Base-by-base conservation (phyloP, 1,139 yeast species). In the Taphrina populina region DNA sequence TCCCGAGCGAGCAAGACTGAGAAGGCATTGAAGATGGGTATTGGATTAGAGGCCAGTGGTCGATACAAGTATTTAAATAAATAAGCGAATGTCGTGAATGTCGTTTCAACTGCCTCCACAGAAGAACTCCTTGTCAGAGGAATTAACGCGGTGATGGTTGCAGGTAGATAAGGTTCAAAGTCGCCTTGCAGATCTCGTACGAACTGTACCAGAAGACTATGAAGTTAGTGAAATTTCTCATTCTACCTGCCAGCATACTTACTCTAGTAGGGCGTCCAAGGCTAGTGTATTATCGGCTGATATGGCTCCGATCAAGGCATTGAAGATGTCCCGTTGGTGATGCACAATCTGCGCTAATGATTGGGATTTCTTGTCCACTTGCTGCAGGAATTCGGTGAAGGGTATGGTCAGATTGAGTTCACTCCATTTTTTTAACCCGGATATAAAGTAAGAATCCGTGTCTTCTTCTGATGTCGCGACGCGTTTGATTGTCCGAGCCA, bases 151-250 rank as follows among this genome's bases (percentile, higher is more conserved):
- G 68, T 63, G 49, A 92, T 70, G 0, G 88, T 71, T 26, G 70
- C 67, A 1, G 73, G 71, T 64, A 87, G 88, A 65, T 74, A 88
- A 1, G 79, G 78, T 73, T 88, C 77, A 65, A 88, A 92, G 64
- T 92, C 98, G 1, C 92, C 84, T 4, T 97, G 97, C 61, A 92
- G 73, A 72, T 92, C 98, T 64, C 88, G 96, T 43, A 90, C 83
- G 64, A 94, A 84, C 66, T 88, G 52, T 4, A 29, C 32, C 19
- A 66, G 43, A 11, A 49, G 39, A 30, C 54, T 49, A 19, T 3
- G 11, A 7, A 10, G 44, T 47, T 47, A 47, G 53, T 21, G 2
- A 7, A 19, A 17, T n/a, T n/a, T 20, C n/a, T 27, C 23, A 2
- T 10, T 11, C 2, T 7, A 21, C 11, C 17, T 2, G 19, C 13